Conservation (phyloP, 176 grass and related monocot species). For the Poa annua region DNA sequence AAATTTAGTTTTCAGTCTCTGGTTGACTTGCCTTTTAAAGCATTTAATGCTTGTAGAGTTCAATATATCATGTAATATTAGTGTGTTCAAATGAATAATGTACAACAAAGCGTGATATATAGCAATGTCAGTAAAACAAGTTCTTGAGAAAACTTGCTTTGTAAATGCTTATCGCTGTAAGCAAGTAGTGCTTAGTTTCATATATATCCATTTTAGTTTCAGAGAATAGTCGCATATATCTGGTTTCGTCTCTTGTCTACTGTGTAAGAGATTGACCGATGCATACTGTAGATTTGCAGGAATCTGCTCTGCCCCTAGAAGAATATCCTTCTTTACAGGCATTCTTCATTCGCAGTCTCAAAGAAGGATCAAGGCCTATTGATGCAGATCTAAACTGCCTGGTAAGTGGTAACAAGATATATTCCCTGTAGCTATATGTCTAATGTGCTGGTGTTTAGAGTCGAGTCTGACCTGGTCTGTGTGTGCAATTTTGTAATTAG, state of each 20-base stretch:
- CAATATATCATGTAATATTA: not conserved
- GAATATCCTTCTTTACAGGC: constrained; percentile 83
- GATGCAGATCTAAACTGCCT: constrained; percentile 76
- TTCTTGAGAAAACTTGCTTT: not conserved
- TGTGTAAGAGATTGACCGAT: not conserved
- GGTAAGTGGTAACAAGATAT: constrained; percentile 77
- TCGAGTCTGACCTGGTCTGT: constrained; percentile 2
- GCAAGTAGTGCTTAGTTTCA: not conserved
- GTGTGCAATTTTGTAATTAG: constrained; percentile 52
- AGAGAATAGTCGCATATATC: not conserved
- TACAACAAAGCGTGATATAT: not conserved
- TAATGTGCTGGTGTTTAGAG: constrained; percentile 27
- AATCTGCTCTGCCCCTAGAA: constrained; percentile 74
- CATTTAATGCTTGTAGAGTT: not conserved
- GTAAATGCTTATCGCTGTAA: not conserved
- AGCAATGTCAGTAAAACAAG: not conserved
- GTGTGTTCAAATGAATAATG: not conserved
- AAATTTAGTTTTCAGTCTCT: not conserved
- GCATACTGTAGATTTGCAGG: constrained; percentile 71
- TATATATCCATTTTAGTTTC: not conserved
- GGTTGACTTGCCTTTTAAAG: not conserved
- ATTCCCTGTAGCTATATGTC: constrained; percentile 22
- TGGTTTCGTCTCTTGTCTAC: not conserved
- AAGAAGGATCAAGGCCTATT: constrained; percentile 73
- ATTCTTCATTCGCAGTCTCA: constrained; percentile 77